Evolutionary conservation across 1,284 basidiomycete species (phyloP), one percentile per base, ranked within the genome.

Genomic region (Melampsora americana): DNA sequence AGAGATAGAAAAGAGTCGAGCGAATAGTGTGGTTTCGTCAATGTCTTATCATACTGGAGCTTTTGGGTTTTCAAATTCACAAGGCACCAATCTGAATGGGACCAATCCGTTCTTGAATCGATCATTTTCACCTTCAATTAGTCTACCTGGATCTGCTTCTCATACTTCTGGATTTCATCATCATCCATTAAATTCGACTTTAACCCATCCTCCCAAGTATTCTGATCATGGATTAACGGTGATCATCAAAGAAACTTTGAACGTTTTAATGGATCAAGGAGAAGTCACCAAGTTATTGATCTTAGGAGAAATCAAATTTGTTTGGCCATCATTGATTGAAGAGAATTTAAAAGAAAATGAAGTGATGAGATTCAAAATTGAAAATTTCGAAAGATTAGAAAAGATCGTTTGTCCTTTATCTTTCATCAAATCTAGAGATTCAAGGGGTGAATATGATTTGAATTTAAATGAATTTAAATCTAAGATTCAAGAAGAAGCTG

Each of bases 211-310:
- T 1, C 64, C n/a, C 2, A 44, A 35, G 20, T 14, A 50, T 23
- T 32, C 11, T 30, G 5, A n/a, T 69, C 20, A 26, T 56, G 16
- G 28, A 23, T 12, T n/a, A n/a, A 30, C 61, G 1, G 35, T 1
- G 6, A 18, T 68, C 12, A 35, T 74, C 0, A 60, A 4, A 23
- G 73, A 75, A 48, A 75, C 65, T 18, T 20, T 75, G 4, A 75
- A 75, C 26, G 73, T 75, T 23, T 48, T 75, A 5, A 75, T 75
- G 73, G 26, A 75, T 35, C 46, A 68, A 62, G 66, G 66, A 6
- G 16, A 4, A 6, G 39, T 75, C 11, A 30, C 18, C 1, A 75
- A 68, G n/a, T n/a, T 75, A 1, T 46, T 75, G 7, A 44, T 75
- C 14, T 30, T 68, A 14, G 73, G 73, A 20, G 66, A 75, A 30